Evolutionary conservation across 2,329 filamentous ascomycete species (phyloP).

Genomic region (Neurospora sp.): DNA sequence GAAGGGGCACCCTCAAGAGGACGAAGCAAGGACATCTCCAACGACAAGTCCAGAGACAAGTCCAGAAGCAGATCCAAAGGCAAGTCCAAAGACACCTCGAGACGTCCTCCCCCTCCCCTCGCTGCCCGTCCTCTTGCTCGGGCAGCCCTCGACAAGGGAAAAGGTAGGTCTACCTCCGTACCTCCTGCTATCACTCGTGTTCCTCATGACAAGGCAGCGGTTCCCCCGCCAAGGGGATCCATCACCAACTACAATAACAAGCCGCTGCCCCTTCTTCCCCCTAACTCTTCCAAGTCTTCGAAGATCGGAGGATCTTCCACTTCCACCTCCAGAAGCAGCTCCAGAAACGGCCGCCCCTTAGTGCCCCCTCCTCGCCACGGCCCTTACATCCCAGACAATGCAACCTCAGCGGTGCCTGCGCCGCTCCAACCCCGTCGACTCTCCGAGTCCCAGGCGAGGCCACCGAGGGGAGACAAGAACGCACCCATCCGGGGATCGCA

Average conservation of each 20-base stretch:
- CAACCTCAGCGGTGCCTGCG: not conserved
- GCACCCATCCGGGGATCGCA: not conserved
- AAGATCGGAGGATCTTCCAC: not conserved
- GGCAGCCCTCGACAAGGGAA: not conserved
- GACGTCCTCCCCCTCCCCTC: not conserved
- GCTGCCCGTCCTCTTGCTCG: not conserved
- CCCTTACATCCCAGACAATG: not conserved
- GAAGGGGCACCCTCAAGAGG: not conserved
- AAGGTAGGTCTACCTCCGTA: not conserved
- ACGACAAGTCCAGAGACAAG: not conserved
- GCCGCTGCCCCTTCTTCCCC: not conserved
- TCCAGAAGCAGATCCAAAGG: not conserved
- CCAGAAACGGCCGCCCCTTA: not conserved
- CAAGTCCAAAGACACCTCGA: not conserved
- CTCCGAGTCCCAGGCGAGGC: not conserved
- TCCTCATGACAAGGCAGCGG: not conserved
- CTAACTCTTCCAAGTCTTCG: not conserved
- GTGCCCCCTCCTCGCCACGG: not conserved
- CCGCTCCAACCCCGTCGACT: not conserved
- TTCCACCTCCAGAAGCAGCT: not conserved
- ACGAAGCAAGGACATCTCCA: not conserved
- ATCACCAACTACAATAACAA: not conserved
- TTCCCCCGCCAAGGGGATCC: not conserved
- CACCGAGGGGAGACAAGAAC: not conserved
- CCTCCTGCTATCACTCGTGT: not conserved